These are phyloP conservation scores for Bretschneidera sinensis DNA, from an alignment of 345 rosid genomes.

Conservation along the genomic window DNA sequence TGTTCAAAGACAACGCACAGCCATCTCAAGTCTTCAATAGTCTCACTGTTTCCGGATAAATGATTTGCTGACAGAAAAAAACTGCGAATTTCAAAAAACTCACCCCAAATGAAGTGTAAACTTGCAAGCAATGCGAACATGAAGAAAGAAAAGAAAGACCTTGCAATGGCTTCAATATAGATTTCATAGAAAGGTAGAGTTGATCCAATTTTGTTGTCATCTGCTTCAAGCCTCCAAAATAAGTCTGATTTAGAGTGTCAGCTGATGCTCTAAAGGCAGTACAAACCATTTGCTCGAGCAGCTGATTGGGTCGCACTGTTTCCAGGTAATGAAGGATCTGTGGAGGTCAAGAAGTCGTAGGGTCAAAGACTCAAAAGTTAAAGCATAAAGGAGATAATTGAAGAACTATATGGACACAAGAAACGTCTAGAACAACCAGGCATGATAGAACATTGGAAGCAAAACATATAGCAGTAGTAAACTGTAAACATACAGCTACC, in stretches of 20 bases:
- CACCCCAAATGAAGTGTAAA: not conserved
- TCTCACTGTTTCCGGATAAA: conserved; percentile 42
- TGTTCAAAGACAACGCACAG: conserved; percentile 63
- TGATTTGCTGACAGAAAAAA: conserved; percentile 46
- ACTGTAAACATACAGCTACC: no score
- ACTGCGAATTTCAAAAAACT: conserved; percentile 1
- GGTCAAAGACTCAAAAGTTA: conserved; percentile 18
- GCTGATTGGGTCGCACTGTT: conserved; percentile 82
- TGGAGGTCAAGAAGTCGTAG: conserved; percentile 15
- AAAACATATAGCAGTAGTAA: no score
- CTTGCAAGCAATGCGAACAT: not conserved
- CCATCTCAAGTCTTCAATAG: conserved; percentile 58
- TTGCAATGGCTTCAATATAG: conserved; percentile 58
- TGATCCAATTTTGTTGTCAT: conserved; percentile 70
- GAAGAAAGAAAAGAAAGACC: conserved; percentile 31
- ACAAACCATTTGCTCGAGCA: conserved; percentile 95
- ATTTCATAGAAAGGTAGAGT: conserved; percentile 58
- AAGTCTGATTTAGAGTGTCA: conserved; percentile 72
- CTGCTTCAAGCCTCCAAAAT: conserved; percentile 63
- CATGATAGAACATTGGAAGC: no score
- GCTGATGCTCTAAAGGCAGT: conserved; percentile 95
- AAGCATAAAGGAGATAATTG: not conserved
- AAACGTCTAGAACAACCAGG: no score
- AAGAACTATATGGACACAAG: no score
- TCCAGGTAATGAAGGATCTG: conserved; percentile 92